phyloP scores from a whole-genome alignment of 2,329 filamentous ascomycete genomes.

The Diaporthe sp. region DNA sequence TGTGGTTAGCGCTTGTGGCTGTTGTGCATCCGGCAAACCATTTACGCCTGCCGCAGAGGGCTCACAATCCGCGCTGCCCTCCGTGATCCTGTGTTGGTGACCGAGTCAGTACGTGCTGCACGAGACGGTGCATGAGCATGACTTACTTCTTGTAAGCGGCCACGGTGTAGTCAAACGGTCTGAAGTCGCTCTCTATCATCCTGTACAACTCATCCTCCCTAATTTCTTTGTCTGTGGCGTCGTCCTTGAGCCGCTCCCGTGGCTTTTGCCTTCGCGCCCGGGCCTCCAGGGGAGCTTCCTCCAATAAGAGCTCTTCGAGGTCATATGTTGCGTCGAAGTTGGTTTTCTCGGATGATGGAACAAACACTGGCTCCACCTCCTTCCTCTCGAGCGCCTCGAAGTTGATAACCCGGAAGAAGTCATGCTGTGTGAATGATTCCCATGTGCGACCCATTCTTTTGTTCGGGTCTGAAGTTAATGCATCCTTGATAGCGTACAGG shows the following conservation, averaged over 20 bases:
- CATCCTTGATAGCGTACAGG: conserved; percentile 87
- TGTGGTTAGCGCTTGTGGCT: conserved; percentile 65
- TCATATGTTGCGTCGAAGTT: conserved; percentile 99
- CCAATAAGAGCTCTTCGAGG: conserved; percentile 90
- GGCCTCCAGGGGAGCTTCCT: conserved; percentile 95
- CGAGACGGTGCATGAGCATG: background rate
- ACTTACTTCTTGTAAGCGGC: conserved; percentile 82
- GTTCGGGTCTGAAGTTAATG: conserved; percentile 84
- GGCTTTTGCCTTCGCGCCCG: conserved; percentile 94
- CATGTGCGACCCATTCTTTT: conserved; percentile 90
- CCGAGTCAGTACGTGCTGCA: conserved; percentile 33
- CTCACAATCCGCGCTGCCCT: conserved; percentile 36
- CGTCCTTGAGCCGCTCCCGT: conserved; percentile 89
- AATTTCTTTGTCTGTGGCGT: conserved; percentile 95
- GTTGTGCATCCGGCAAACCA: conserved; percentile 35
- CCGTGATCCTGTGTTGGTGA: conserved; percentile 45
- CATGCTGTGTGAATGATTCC: conserved; percentile 86
- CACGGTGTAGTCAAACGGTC: conserved; percentile 94
- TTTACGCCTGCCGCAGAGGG: conserved; percentile 35
- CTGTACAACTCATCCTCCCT: conserved; percentile 93
- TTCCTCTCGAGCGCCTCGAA: conserved; percentile 89
- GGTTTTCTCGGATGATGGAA: conserved; percentile 95
- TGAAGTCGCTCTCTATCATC: conserved; percentile 94
- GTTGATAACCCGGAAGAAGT: conserved; percentile 90
- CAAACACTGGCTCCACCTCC: conserved; percentile 90